Conservation (phyloP, 345 rosid species). For the Rhizophora apiculata region DNA sequence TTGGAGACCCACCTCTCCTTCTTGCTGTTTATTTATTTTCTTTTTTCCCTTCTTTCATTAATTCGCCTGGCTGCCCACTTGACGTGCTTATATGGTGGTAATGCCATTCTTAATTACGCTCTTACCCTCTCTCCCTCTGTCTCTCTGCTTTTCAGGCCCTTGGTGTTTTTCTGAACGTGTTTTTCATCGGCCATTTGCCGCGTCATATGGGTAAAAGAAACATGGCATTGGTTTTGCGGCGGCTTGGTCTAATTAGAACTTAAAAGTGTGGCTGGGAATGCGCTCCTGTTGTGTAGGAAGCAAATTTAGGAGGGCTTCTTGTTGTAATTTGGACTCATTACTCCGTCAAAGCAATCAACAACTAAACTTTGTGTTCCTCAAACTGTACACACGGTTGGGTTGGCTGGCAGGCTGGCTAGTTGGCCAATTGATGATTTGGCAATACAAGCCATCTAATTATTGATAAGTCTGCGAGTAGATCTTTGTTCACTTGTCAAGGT, state of each 20-base stretch:
- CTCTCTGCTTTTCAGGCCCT: background rate
- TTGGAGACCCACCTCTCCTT: background rate
- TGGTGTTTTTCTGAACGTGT: background rate
- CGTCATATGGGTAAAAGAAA: background rate
- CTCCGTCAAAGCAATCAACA: no score
- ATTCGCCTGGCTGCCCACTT: background rate
- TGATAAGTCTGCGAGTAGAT: no score
- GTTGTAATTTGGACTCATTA: no score
- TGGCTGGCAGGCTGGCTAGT: no score
- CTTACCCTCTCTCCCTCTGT: background rate
- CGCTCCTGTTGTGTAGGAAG: background rate
- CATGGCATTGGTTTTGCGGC: conserved; percentile 16
- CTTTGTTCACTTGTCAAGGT: no score
- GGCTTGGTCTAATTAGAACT: background rate
- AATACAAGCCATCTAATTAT: no score
- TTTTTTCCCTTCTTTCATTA: background rate
- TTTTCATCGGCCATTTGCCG: conserved; percentile 10
- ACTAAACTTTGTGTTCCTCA: no score
- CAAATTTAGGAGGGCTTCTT: no score
- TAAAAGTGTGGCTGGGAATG: background rate
- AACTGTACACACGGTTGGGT: no score
- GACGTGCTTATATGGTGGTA: background rate
- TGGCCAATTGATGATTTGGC: no score
- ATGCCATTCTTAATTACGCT: no score
- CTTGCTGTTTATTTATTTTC: background rate